phyloP scores from a whole-genome alignment of 768 basidiomycete genomes.

The Hygrophoropsis aurantiaca region DNA sequence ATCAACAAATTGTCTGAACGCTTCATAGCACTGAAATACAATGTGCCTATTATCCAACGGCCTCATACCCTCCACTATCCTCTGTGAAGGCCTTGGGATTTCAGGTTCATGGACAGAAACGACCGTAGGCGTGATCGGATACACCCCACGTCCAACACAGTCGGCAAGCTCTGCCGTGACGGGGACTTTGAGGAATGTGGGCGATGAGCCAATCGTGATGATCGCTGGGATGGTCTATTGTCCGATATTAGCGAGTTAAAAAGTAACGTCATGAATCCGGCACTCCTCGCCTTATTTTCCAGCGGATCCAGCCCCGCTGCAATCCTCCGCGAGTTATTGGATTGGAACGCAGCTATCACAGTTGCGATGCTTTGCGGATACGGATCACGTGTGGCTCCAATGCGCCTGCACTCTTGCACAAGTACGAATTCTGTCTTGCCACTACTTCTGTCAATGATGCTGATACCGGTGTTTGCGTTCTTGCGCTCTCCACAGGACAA shows the following conservation, averaged over 20 bases:
- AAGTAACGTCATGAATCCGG: background rate
- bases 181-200: conserved; percentile 3
- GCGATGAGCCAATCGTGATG: conserved; percentile 1
- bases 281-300: conserved; percentile 3
- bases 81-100: background rate
- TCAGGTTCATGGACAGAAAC: background rate
- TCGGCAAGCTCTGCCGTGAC: background rate
- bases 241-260: background rate
- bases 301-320: background rate
- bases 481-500: conserved; percentile 19
- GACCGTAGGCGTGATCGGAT: background rate
- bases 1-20: conserved; percentile 18
- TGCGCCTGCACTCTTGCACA: conserved; percentile 17
- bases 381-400: conserved; percentile 8
- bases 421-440: conserved; percentile 21
- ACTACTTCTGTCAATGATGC: conserved; percentile 16
- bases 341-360: background rate
- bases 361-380: background rate
- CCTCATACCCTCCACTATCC: background rate
- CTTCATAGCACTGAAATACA: conserved; percentile 3
- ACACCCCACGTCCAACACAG: background rate
- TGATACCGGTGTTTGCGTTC: conserved; percentile 21
- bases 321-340: background rate
- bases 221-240: conserved; percentile 8
- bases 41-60: conserved; percentile 1